Evolutionary conservation across 164 flowering plant species (phyloP), one percentile per base, ranked within the genome.

Genomic region (Sedum album): DNA sequence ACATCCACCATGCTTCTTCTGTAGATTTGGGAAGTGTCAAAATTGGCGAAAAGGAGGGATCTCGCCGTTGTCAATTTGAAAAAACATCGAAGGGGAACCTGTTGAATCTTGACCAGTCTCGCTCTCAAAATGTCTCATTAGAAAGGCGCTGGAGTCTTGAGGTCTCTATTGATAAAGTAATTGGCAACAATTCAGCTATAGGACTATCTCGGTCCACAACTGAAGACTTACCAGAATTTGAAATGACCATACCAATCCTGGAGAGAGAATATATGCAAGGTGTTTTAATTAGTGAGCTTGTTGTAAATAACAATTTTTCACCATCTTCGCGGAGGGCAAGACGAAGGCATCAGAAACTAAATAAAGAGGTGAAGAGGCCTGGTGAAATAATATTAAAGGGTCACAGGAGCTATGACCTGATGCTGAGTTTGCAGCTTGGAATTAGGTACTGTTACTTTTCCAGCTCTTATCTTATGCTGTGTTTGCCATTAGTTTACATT

Each of bases 121-220:
- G 80, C 5, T 63, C 42, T 31, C 82, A 70, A 71, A 87, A 91
- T 78, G 79, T 86, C 42, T 81, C 91, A 33, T 53, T 92, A 65
- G 93, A 90, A 72, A 87, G 97, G 70, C 95, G 96, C 21, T 91
- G 97, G 97, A 91, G 97, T 79, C 88, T 91, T 44, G 99, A 91
- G 79, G 95, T 83, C 35, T 79, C 97, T 23, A 84, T 91, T 73
- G 97, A 92, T 74, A 91, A 88, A 68, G 85, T 84, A 23, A 79
- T 90, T 70, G 92, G 90, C 63, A 77, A 81, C 75, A 86, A 81
- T 73, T 67, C 79, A 25, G 76, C 87, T 25, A 55, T 79, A n/a
- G 78, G 74, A 23, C 75, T 80, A 41, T 81, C 87, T 65, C 88
- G 82, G 23, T 73, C 84, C 60, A 11, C 72, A 42, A 31, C 72